Conservation (phyloP, 768 basidiomycete species). For the Thelephora ganbajun region DNA sequence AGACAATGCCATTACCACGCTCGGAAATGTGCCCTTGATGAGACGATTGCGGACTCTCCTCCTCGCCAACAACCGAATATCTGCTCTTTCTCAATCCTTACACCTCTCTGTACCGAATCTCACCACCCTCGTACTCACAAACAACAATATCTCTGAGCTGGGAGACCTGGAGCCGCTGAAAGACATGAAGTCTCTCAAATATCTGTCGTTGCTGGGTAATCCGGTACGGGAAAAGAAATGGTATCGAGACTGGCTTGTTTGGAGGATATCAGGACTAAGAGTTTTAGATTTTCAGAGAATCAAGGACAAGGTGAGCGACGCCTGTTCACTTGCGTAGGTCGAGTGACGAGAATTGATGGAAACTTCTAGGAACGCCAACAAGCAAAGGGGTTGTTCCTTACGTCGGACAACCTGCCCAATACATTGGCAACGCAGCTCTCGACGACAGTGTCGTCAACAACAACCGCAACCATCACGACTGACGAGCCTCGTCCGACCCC, state of each 20-base stretch:
- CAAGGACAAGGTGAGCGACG: conserved; percentile 77
- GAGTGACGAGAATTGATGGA: too few species aligned
- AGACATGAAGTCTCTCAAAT: conserved; percentile 61
- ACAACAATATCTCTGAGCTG: conserved; percentile 66
- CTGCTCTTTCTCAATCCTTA: conserved; percentile 69
- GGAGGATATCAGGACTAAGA: conserved; percentile 75
- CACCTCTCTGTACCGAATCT: conserved; percentile 78
- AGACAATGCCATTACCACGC: conserved; percentile 71
- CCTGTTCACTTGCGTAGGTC: neutral
- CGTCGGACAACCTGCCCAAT: conserved; percentile 65
- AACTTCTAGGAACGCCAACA: conserved; percentile 58
- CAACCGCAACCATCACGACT: conserved; percentile 52
- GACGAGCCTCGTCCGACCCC: conserved; percentile 65
- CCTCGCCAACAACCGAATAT: conserved; percentile 83
- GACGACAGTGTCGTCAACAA: conserved; percentile 51
- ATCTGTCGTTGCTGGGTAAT: conserved; percentile 65
- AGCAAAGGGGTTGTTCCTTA: conserved; percentile 65
- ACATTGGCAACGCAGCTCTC: conserved; percentile 70
- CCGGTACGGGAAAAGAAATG: conserved; percentile 86
- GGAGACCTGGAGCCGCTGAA: conserved; percentile 79
- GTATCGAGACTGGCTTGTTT: conserved; percentile 94
- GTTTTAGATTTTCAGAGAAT: conserved; percentile 93
- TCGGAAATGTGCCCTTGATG: conserved; percentile 79
- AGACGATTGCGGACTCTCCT: conserved; percentile 75
- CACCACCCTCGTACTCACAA: conserved; percentile 68